Evolutionary conservation across 345 rosid genomes (phyloP).

Genomic region (Gossypium stocksii): DNA sequence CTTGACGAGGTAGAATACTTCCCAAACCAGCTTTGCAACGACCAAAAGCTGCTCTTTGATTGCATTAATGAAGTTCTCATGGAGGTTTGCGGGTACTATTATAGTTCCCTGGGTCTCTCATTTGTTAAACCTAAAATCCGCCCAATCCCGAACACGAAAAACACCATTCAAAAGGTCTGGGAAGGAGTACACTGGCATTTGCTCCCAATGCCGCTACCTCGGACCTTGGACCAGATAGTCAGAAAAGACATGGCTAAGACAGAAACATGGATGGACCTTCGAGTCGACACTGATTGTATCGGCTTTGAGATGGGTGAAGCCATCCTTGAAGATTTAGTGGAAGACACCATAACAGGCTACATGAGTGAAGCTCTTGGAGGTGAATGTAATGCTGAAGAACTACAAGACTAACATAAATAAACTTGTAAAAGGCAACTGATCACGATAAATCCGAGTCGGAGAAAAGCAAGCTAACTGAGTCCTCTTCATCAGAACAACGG

Average conservation of each 20-base stretch:
- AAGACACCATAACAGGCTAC: constrained; percentile 42
- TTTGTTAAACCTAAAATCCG: constrained; percentile 41
- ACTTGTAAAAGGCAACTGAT: not conserved
- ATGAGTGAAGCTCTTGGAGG: constrained; percentile 19
- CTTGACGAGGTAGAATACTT: constrained; percentile 47
- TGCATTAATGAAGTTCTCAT: constrained; percentile 70
- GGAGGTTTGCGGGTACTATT: constrained; percentile 44
- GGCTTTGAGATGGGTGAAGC: constrained; percentile 45
- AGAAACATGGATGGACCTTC: constrained; percentile 69
- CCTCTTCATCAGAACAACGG: not conserved
- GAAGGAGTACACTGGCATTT: constrained; percentile 73
- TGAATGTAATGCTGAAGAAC: constrained; percentile 24
- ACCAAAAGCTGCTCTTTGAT: constrained; percentile 58
- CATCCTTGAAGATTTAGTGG: constrained; percentile 62
- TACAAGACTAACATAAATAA: not conserved
- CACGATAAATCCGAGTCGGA: not conserved
- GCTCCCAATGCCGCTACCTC: constrained; percentile 58
- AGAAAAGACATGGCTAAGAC: constrained; percentile 60
- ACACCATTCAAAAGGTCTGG: constrained; percentile 46
- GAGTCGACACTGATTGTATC: constrained; percentile 37
- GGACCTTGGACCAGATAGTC: constrained; percentile 65
- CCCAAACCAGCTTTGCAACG: constrained; percentile 42
- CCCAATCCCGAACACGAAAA: constrained; percentile 42
- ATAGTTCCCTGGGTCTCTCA: constrained; percentile 50
- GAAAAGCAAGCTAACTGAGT: not conserved